These are phyloP conservation scores for Hemileccinum rubropunctum DNA, from an alignment of 768 basidiomycete species.

Conservation along the genomic window DNA sequence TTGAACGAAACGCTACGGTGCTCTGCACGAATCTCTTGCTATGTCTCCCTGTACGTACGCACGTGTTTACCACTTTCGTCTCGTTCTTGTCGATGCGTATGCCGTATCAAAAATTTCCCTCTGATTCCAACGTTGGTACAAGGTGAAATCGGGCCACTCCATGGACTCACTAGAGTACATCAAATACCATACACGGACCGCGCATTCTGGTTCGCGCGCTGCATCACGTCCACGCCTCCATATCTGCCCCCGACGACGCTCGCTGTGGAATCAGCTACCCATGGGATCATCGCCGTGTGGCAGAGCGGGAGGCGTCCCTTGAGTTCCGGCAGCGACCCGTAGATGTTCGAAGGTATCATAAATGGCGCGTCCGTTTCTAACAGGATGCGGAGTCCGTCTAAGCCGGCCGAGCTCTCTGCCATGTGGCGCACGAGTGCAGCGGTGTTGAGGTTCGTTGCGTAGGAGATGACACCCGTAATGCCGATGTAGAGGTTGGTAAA, in stretches of 20 bases:
- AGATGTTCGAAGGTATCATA: constrained; percentile 80
- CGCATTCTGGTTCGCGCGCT: constrained; percentile 63
- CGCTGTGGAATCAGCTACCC: constrained; percentile 78
- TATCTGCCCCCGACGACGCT: constrained; percentile 41
- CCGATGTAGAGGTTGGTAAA: constrained; percentile 85
- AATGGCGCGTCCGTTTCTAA: constrained; percentile 88
- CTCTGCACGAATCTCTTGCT: too few relatives aligned
- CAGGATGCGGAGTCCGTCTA: constrained; percentile 45
- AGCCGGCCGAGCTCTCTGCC: constrained; percentile 22
- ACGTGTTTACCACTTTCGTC: too few relatives aligned
- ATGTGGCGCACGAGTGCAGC: constrained; percentile 61
- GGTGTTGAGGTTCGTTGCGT: constrained; percentile 71
- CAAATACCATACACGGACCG: constrained; percentile 51
- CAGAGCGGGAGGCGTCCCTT: constrained; percentile 68
- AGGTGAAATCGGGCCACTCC: too few relatives aligned
- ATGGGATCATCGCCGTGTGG: constrained; percentile 81
- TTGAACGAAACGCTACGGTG: too few relatives aligned
- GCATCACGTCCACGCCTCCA: constrained; percentile 57
- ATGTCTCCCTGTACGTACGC: too few relatives aligned
- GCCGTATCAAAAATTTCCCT: too few relatives aligned
- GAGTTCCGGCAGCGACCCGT: constrained; percentile 46
- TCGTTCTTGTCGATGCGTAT: too few relatives aligned
- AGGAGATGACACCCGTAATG: constrained; percentile 85
- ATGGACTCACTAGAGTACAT: background rate
- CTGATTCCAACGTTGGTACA: too few relatives aligned